phyloP scores from a whole-genome alignment of 768 basidiomycete genomes.

The Multifurca ochricompacta region DNA sequence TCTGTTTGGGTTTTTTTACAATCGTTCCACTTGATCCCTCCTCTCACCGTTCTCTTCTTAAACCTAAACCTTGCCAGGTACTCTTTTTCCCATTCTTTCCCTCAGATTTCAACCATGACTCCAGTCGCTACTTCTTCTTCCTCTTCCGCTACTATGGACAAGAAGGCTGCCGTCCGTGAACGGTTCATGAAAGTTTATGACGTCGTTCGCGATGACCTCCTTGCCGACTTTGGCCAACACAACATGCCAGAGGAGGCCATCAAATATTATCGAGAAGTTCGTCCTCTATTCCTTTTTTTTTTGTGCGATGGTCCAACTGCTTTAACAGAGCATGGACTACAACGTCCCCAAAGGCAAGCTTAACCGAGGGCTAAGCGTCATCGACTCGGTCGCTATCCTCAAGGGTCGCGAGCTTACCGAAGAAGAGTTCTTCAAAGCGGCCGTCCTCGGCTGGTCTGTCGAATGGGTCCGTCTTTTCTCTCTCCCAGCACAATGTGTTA shows the following conservation, averaged over 20 bases:
- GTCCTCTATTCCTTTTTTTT: conserved; percentile 23
- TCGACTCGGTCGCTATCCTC: conserved; percentile 87
- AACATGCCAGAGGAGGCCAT: conserved; percentile 80
- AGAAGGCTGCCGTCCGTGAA: conserved; percentile 31
- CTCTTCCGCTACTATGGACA: neutral
- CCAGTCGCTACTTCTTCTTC: neutral
- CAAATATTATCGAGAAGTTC: conserved; percentile 76
- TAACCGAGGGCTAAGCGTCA: conserved; percentile 93
- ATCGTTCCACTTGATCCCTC: no score
- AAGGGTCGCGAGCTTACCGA: conserved; percentile 62
- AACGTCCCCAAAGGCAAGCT: conserved; percentile 97
- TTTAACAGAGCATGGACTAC: conserved; percentile 69
- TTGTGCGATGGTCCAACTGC: conserved; percentile 1
- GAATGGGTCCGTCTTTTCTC: conserved; percentile 67
- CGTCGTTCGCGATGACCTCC: conserved; percentile 67
- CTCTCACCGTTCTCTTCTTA: no score
- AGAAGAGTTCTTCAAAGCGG: conserved; percentile 83
- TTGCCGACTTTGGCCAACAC: conserved; percentile 56
- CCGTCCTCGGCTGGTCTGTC: conserved; percentile 90
- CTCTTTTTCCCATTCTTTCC: neutral
- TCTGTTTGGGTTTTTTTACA: no score
- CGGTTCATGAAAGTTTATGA: conserved; percentile 71
- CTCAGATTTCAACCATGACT: neutral
- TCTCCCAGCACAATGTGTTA: neutral
- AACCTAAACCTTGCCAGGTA: no score